phyloP scores from a whole-genome alignment of 495 filamentous ascomycete species.

The Margaritispora aquatica region DNA sequence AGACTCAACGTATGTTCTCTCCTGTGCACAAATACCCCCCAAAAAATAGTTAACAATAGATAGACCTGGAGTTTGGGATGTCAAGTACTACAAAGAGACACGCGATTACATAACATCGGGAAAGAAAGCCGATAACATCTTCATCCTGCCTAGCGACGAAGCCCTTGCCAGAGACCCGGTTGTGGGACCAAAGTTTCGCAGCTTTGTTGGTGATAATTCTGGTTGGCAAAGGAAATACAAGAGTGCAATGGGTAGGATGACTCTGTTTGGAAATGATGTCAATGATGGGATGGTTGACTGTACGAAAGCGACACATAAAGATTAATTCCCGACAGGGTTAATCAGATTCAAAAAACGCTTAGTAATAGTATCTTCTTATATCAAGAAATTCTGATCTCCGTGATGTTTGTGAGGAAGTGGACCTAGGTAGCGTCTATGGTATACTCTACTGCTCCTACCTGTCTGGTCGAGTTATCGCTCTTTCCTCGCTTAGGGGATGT shows the following conservation, averaged over 20 bases:
- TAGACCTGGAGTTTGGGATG: conserved; percentile 27
- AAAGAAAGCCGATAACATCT: neutral
- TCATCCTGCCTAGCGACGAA: neutral
- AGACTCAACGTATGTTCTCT: neutral
- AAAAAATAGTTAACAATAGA: neutral
- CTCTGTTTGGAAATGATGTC: neutral
- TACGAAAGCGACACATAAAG: neutral
- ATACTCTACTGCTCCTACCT: too few relatives aligned
- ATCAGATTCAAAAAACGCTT: too few relatives aligned
- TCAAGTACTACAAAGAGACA: conserved; percentile 24
- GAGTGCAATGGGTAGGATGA: neutral
- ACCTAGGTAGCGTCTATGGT: too few relatives aligned
- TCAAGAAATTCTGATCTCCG: too few relatives aligned
- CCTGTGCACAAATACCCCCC: neutral
- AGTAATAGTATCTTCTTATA: too few relatives aligned
- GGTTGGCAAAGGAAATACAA: neutral
- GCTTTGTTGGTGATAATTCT: conserved; percentile 29
- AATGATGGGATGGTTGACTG: neutral
- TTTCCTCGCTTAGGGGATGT: too few relatives aligned
- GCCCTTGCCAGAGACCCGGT: neutral
- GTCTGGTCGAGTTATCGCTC: too few relatives aligned
- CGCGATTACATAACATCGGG: conserved; percentile 6
- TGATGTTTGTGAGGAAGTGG: too few relatives aligned
- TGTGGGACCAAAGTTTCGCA: conserved; percentile 27
- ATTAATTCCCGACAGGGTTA: too few relatives aligned